Percentiles rank a stretch among this genome's conserved stretches.
Conservation (phyloP, 192 early-diverging fungal species). For the Coemansia asiatica region DNA sequence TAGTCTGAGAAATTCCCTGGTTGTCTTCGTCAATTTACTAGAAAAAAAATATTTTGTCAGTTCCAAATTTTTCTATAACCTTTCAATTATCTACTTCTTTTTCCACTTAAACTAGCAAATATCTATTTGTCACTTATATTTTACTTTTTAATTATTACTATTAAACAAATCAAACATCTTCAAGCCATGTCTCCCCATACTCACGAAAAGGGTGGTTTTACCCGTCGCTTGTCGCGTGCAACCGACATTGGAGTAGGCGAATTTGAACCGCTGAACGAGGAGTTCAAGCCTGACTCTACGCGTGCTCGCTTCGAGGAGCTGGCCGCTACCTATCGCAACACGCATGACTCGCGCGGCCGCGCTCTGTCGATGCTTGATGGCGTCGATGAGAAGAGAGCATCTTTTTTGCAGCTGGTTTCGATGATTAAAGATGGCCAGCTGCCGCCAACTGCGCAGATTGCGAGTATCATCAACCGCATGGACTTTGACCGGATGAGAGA, state of each 20-base stretch:
- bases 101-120: too few species aligned
- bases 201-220: background rate
- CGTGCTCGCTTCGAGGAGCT: conserved; percentile 54
- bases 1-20: too few species aligned
- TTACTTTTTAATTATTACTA: background rate
- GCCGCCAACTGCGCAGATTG: conserved; percentile 31
- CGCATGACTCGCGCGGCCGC: conserved; percentile 25
- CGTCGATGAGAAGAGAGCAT: conserved; percentile 16
- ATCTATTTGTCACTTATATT: background rate
- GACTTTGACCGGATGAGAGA: conserved; percentile 41
- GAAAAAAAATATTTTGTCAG: too few species aligned
- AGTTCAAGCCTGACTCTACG: conserved; percentile 40
- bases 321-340: conserved; percentile 37
- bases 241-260: conserved; percentile 42
- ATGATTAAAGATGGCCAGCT: conserved; percentile 36
- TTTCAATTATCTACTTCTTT: too few species aligned
- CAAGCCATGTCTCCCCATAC: conserved; percentile 4
- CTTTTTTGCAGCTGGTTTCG: conserved; percentile 25
- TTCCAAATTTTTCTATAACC: too few species aligned
- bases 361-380: conserved; percentile 25
- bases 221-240: conserved; percentile 22
- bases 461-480: conserved; percentile 15
- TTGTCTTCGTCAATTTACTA: too few species aligned
- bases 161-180: too few species aligned
- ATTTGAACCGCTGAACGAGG: conserved; percentile 27